A percentile compares a stretch with the other conserved stretches of the same genome.
These are phyloP conservation scores for Phytophthora pseudosyringae DNA, from an alignment of 352 stramenopile species.

Conservation along the genomic window DNA sequence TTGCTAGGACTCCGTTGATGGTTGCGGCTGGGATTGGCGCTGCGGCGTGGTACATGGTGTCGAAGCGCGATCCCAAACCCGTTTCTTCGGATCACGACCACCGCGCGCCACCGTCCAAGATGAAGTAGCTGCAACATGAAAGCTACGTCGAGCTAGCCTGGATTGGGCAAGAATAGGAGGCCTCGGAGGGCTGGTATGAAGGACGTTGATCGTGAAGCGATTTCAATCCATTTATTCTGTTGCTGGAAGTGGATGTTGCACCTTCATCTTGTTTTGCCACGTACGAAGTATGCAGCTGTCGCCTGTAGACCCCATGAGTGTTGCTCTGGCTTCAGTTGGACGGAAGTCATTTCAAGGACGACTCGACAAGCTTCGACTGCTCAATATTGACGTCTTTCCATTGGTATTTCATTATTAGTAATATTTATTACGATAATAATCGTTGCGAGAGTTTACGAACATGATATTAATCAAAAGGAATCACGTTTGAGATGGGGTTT, in stretches of 20 bases:
- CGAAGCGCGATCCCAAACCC: slow-evolving; percentile 24
- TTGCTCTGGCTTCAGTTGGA: no score
- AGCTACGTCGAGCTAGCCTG: neutral
- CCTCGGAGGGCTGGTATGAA: neutral
- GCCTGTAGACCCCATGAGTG: no score
- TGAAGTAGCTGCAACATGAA: slow-evolving; percentile 23
- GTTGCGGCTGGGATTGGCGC: slow-evolving; percentile 36
- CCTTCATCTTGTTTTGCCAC: neutral
- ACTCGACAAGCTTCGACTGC: no score
- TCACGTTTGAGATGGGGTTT: no score
- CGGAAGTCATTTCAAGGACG: no score
- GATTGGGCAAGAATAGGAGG: neutral
- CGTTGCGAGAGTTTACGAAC: no score
- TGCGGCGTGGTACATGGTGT: slow-evolving; percentile 40
- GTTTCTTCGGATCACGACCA: slow-evolving; percentile 22
- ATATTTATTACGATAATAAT: no score
- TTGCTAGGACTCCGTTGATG: slow-evolving; percentile 28
- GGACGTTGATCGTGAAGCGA: neutral
- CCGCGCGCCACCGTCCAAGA: slow-evolving; percentile 35
- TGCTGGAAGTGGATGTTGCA: neutral
- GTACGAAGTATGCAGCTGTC: no score
- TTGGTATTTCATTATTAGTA: no score
- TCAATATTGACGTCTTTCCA: no score
- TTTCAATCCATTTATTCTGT: slow-evolving; percentile 4
- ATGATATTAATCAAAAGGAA: no score